These are phyloP conservation scores for Penicillium thymicola DNA, from an alignment of 2,329 filamentous ascomycete species.

Conservation along the genomic window DNA sequence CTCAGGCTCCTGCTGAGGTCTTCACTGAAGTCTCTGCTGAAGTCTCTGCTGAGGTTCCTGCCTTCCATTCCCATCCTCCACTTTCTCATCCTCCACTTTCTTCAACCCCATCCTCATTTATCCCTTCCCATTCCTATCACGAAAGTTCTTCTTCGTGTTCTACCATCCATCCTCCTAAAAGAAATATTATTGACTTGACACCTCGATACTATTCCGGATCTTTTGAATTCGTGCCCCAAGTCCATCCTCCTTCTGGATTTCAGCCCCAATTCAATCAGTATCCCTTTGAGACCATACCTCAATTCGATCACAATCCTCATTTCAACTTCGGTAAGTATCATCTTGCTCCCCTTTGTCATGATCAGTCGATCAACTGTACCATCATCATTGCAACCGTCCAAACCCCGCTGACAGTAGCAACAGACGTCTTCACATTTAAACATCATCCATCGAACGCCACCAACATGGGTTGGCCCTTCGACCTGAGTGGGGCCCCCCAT, in stretches of 20 bases:
- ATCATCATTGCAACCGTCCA: no score
- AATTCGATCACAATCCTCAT: background rate
- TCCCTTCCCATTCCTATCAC: background rate
- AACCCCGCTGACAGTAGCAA: background rate
- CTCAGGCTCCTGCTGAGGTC: background rate
- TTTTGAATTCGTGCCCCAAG: no score
- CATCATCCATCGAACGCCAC: background rate
- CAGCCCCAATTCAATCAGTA: background rate
- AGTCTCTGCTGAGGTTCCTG: background rate
- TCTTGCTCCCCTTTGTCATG: background rate
- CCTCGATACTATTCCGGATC: background rate
- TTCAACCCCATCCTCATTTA: background rate
- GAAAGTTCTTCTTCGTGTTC: background rate
- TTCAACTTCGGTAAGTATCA: background rate
- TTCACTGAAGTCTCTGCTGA: no score
- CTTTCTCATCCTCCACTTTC: background rate
- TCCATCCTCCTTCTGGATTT: no score
- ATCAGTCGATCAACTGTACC: background rate
- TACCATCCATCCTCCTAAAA: background rate
- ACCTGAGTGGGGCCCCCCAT: background rate
- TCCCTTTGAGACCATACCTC: background rate
- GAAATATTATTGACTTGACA: background rate
- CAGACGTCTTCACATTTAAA: background rate
- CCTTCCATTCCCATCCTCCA: background rate
- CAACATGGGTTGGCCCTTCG: background rate